Conservation (phyloP, 2,329 filamentous ascomycete species). For the Colletotrichum gloeosporioides region DNA sequence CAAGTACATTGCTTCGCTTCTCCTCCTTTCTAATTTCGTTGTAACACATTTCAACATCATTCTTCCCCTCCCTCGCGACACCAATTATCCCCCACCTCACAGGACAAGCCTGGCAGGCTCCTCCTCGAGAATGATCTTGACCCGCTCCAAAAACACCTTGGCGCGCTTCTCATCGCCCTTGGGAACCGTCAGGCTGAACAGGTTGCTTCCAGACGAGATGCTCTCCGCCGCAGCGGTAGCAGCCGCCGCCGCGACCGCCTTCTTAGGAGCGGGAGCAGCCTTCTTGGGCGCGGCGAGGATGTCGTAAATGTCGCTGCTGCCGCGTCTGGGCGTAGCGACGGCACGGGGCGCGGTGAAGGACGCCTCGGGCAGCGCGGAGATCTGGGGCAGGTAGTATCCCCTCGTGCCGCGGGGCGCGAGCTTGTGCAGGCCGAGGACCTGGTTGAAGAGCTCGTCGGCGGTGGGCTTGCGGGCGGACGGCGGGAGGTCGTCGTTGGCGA, state of each 20-base stretch:
- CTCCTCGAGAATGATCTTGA: slow-evolving; percentile 83
- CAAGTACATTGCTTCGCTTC: slow-evolving; percentile 15
- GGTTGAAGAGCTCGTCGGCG: slow-evolving; percentile 85
- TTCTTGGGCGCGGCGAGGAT: slow-evolving; percentile 62
- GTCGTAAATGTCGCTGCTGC: slow-evolving; percentile 78
- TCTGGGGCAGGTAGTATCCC: slow-evolving; percentile 74
- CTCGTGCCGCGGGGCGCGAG: slow-evolving; percentile 48
- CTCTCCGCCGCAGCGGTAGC: slow-evolving; percentile 39
- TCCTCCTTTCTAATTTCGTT: background rate
- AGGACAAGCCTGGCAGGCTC: slow-evolving; percentile 79
- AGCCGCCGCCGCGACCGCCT: slow-evolving; percentile 18
- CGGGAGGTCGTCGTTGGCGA: slow-evolving; percentile 89
- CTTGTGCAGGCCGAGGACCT: slow-evolving; percentile 75
- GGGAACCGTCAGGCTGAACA: slow-evolving; percentile 83
- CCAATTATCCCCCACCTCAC: slow-evolving; percentile 37
- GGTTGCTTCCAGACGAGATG: slow-evolving; percentile 66
- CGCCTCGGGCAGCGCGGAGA: slow-evolving; percentile 62
- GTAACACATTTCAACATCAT: background rate
- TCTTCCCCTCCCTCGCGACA: background rate
- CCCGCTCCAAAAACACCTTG: slow-evolving; percentile 79
- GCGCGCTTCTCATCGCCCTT: slow-evolving; percentile 83
- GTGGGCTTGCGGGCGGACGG: slow-evolving; percentile 69
- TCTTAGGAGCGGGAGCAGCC: background rate
- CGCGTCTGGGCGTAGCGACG: slow-evolving; percentile 30
- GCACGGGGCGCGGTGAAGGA: slow-evolving; percentile 38